Evolutionary conservation across 1,284 basidiomycete species (phyloP).

Genomic region (Leccinum solheimii): DNA sequence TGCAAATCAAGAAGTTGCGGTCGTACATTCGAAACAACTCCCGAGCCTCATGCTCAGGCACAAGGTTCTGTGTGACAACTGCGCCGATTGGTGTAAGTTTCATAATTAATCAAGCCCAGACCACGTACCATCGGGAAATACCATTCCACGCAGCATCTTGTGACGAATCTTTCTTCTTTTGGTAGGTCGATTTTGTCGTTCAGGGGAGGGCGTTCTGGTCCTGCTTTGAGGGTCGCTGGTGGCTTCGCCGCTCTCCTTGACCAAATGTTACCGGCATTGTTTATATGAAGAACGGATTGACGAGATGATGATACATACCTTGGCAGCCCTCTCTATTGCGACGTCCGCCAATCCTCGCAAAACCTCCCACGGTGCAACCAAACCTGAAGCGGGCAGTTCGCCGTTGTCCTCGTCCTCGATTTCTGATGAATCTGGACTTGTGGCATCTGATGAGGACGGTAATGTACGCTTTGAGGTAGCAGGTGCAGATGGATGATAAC

Average conservation of each 20-base stretch:
- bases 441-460: slow-evolving; percentile 60
- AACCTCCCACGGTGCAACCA: slow-evolving; percentile 83
- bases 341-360: slow-evolving; percentile 77
- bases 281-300: neutral
- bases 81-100: slow-evolving; percentile 19
- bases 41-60: slow-evolving; percentile 78
- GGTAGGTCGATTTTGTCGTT: slow-evolving; percentile 59
- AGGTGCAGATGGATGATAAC: slow-evolving; percentile 36
- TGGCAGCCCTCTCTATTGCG: slow-evolving; percentile 72
- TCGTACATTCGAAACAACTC: slow-evolving; percentile 78
- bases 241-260: slow-evolving; percentile 67
- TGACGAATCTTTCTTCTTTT: slow-evolving; percentile 73
- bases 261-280: slow-evolving; percentile 4
- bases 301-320: slow-evolving; percentile 45
- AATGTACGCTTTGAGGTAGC: slow-evolving; percentile 58
- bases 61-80: slow-evolving; percentile 80
- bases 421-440: slow-evolving; percentile 77
- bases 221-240: slow-evolving; percentile 73
- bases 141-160: slow-evolving; percentile 48
- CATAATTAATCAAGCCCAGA: slow-evolving; percentile 1
- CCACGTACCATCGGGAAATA: slow-evolving; percentile 66
- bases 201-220: slow-evolving; percentile 67
- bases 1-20: neutral
- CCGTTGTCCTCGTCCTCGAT: slow-evolving; percentile 69
- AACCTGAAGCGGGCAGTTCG: slow-evolving; percentile 76